Conservation (phyloP, 257 asterid genomes). For the Fraxinus quadrangulata region DNA sequence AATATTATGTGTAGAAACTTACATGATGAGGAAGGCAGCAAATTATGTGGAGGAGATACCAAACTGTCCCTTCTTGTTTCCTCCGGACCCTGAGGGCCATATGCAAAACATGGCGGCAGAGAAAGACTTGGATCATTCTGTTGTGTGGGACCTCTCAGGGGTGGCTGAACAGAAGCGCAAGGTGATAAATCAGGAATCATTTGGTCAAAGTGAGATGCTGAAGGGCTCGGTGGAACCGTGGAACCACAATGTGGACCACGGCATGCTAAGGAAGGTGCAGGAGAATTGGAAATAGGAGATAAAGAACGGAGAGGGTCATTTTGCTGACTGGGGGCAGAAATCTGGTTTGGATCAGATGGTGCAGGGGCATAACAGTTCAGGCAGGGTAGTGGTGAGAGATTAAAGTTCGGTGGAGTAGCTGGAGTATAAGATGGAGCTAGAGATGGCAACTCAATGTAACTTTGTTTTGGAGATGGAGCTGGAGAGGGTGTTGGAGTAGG, state of each 20-base stretch:
- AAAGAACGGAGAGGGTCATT: slow-evolving; percentile 24
- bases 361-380: slow-evolving; percentile 31
- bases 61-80: slow-evolving; percentile 27
- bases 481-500: slow-evolving; percentile 41
- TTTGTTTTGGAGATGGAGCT: slow-evolving; percentile 29
- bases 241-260: slow-evolving; percentile 35
- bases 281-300: slow-evolving; percentile 35
- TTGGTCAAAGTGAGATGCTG: slow-evolving; percentile 32
- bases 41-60: slow-evolving; percentile 45
- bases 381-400: slow-evolving; percentile 33
- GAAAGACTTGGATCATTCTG: slow-evolving; percentile 40
- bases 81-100: slow-evolving; percentile 36
- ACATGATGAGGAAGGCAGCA: slow-evolving; percentile 50
- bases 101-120: slow-evolving; percentile 39
- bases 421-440: slow-evolving; percentile 47
- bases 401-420: slow-evolving; percentile 35
- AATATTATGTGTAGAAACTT: slow-evolving; percentile 37
- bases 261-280: slow-evolving; percentile 33
- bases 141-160: slow-evolving; percentile 30
- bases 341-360: slow-evolving; percentile 33
- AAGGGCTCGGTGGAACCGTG: slow-evolving; percentile 41
- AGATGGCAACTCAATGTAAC: slow-evolving; percentile 35
- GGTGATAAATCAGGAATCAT: slow-evolving; percentile 41
- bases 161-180: slow-evolving; percentile 30
- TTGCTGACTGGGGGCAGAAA: slow-evolving; percentile 32